A percentile compares a stretch with the other conserved stretches of the same genome.
Evolutionary conservation across 805 yeast genomes (phyloP).

Genomic region (Clavispora phyllophila): DNA sequence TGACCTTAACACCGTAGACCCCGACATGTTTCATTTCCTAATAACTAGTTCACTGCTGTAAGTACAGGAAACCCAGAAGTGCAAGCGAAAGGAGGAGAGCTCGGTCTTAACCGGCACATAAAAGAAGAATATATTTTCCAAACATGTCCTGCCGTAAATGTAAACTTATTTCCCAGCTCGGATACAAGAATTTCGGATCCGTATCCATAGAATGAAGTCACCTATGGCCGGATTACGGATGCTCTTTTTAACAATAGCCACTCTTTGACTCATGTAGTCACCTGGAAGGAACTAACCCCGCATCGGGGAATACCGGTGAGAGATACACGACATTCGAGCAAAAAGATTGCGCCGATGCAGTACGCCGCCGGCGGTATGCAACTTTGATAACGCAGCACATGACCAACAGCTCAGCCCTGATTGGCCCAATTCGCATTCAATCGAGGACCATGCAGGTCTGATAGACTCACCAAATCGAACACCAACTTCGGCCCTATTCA

Average conservation of each 20-base stretch:
- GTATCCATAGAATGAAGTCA: neutral
- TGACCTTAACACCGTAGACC: too few species aligned
- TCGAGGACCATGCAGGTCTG: neutral
- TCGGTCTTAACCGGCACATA: too few species aligned
- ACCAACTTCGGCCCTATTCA: neutral
- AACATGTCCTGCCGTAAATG: too few species aligned
- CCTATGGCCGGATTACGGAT: neutral
- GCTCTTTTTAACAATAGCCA: too few species aligned
- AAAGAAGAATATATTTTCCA: too few species aligned
- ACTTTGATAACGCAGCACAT: slow-evolving; percentile 1
- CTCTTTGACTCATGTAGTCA: neutral
- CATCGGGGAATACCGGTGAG: slow-evolving; percentile 1
- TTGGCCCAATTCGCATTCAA: neutral
- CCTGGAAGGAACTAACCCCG: slow-evolving; percentile 2
- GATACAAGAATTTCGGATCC: too few species aligned
- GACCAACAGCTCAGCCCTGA: neutral
- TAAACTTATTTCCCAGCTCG: too few species aligned
- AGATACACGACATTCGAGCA: neutral
- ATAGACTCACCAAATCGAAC: neutral
- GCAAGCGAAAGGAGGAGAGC: too few species aligned
- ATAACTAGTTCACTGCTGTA: too few species aligned
- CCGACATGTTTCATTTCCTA: too few species aligned
- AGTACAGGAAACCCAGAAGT: too few species aligned
- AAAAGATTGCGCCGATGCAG: slow-evolving; percentile 1
- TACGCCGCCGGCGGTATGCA: neutral